A percentile compares a stretch with the other conserved stretches of the same genome.
phyloP scores from a whole-genome alignment of 2,329 filamentous ascomycete genomes.

The Penicillium oxalicum region DNA sequence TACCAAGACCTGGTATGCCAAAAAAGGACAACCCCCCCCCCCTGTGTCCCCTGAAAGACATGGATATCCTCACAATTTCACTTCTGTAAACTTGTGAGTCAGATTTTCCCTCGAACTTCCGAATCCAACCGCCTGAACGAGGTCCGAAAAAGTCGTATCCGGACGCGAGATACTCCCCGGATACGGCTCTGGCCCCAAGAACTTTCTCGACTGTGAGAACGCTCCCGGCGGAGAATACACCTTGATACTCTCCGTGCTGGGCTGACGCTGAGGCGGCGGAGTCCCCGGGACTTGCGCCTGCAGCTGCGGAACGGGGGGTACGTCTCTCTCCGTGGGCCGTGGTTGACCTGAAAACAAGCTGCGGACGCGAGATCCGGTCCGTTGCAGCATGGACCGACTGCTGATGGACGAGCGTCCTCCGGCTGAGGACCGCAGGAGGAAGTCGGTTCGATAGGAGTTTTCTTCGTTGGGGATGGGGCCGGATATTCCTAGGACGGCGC shows the following conservation, averaged over 20 bases:
- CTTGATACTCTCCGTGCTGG: constrained; percentile 42
- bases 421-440: constrained; percentile 30
- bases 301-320: constrained; percentile 15
- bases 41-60: too few relatives aligned
- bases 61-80: background rate
- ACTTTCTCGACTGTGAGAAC: constrained; percentile 21
- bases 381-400: constrained; percentile 29
- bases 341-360: constrained; percentile 30
- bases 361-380: constrained; percentile 33
- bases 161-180: constrained; percentile 20
- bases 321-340: constrained; percentile 17
- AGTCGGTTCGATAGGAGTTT: constrained; percentile 40
- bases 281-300: constrained; percentile 17
- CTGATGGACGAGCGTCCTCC: constrained; percentile 20
- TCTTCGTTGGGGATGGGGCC: constrained; percentile 41
- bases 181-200: constrained; percentile 24
- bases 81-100: constrained; percentile 22
- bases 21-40: too few relatives aligned
- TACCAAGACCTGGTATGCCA: too few relatives aligned
- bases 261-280: constrained; percentile 21
- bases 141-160: constrained; percentile 34
- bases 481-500: constrained; percentile 35
- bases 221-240: constrained; percentile 41
- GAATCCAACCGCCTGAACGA: constrained; percentile 36
- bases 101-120: constrained; percentile 24